Evolutionary conservation across 192 early-diverging fungal species (phyloP), one percentile per base, ranked within the genome.

Genomic region (Backusella sp.): DNA sequence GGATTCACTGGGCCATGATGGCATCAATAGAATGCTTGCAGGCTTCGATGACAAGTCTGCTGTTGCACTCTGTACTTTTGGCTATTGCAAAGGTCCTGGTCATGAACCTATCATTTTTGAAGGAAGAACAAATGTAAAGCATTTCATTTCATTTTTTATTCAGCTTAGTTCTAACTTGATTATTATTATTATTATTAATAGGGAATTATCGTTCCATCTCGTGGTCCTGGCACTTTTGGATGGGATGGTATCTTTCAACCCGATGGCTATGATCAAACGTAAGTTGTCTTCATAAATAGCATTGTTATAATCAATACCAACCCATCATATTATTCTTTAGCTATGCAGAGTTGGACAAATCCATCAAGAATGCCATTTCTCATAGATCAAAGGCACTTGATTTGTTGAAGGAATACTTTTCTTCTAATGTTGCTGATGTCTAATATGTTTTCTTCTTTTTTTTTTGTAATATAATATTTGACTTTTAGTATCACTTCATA

Each of bases 211-310:
- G 98, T 99, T 0, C 86, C 83, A 65, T 86, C 96, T 11, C 88
- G 95, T 44, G 98, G 98, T 0, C 92, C 94, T 11, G 77, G 80
- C 12, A 80, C 84, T 66, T 99, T 99, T 86, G 98, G 98, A 12
- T 99, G 98, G 98, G 96, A 99, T 88, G 92, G 97, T 8, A 86
- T 97, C 37, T 99, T 99, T 80, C 81, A 94, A 86, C 98, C 98
- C 15, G 89, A 92, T 69, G 93, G 92, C 34, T 86, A 82, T 53
- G 80, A 83, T 65, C 73, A 89, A 73, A 94, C 94, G 71, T 92
- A 76, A 59, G 74, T 74, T 26, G 53, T 32, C 19, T 56, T 9
- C 12, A 46, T 44, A 4, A 17, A 44, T 56, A 26, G 35, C 8
- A 4, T 42, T 34, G 46, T 37, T 11, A 21, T 32, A 26, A 6